Evolutionary conservation across 768 basidiomycete species (phyloP), one percentile per base, ranked within the genome.

Genomic region (Rossbeevera mucosa): DNA sequence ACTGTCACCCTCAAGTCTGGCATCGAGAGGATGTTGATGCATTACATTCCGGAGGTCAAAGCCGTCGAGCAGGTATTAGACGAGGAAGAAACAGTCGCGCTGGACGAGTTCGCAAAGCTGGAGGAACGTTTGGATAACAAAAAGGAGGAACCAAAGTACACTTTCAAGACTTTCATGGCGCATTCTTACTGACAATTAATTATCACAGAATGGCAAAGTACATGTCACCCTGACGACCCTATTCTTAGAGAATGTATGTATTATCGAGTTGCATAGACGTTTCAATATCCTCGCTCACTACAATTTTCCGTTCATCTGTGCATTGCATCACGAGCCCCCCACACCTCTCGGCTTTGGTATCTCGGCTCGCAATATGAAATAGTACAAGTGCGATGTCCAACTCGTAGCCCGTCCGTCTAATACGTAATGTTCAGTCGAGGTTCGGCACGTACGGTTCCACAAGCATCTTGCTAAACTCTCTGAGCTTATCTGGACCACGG

Each of bases 1-100:
- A 84, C 91, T 6, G 94, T 98, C 29, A 99, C 96, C 14, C 74
- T 99, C 51, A 99, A 98, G 78, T 85, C 82, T 55, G 96, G 96
- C 8, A 97, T 99, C 48, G 96, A 99, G 73, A 78, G 96, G 57
- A 98, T 99, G 96, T 74, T 99, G 62, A 94, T 92, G 92, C 95
- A 98, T 72, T 98, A 98, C 64, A 92, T 99, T 49, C 95, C 95
- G 2, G 91, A 95, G 71, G 93, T 95, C 33, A 89, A 92, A 69
- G 88, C 84, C 22, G 89, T 94, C 7, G 87, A 93, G 61, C 90
- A 94, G 94, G 78, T 97, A 6, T 68, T 97, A 47, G 94, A 92
- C 62, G 81, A 88, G 58, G 96, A 98, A 60, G 96, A 98, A 67
- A 73, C 78, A 29, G 80, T 98, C 44, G 89, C 95, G 0, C 64